A percentile compares a stretch with the other conserved stretches of the same genome.
phyloP scores from a whole-genome alignment of 2,329 filamentous ascomycete species.

The Talaromyces sp. region DNA sequence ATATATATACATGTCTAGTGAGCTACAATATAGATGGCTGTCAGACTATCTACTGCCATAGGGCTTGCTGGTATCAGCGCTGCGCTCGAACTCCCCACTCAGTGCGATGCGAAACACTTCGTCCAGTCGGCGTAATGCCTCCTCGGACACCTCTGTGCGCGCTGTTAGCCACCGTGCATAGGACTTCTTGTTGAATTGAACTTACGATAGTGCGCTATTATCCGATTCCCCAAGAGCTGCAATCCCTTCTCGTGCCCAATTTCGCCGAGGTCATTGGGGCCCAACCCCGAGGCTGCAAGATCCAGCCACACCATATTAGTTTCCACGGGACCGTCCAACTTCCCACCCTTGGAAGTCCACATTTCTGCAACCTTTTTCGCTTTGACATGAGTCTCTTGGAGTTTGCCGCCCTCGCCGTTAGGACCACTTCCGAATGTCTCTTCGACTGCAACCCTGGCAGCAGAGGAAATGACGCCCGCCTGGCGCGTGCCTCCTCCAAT shows the following conservation, averaged over 20 bases:
- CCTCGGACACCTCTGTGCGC: conserved; percentile 57
- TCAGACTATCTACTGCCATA: conserved; percentile 28
- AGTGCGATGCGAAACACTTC: conserved; percentile 48
- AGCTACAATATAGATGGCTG: not conserved
- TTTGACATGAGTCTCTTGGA: conserved; percentile 57
- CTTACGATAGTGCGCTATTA: conserved; percentile 65
- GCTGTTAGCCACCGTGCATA: conserved; percentile 18
- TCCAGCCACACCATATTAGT: conserved; percentile 95
- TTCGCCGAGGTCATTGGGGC: conserved; percentile 49
- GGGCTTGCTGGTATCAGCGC: conserved; percentile 25
- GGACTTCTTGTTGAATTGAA: conserved; percentile 9
- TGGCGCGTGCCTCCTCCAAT: conserved; percentile 77
- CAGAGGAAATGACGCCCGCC: conserved; percentile 69
- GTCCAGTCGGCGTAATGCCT: conserved; percentile 56
- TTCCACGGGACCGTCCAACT: conserved; percentile 64
- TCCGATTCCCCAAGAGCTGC: conserved; percentile 51
- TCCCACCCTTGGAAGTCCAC: conserved; percentile 68
- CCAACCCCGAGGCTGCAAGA: conserved; percentile 56
- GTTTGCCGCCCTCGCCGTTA: conserved; percentile 56
- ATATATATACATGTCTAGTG: not conserved
- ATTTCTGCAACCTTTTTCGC: conserved; percentile 60
- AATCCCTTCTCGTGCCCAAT: conserved; percentile 56
- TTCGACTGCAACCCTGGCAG: conserved; percentile 71
- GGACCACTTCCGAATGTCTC: conserved; percentile 66
- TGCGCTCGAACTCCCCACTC: conserved; percentile 29